Conservation (phyloP, 305 asterid genomes). For the Fraxinus baroniana region DNA sequence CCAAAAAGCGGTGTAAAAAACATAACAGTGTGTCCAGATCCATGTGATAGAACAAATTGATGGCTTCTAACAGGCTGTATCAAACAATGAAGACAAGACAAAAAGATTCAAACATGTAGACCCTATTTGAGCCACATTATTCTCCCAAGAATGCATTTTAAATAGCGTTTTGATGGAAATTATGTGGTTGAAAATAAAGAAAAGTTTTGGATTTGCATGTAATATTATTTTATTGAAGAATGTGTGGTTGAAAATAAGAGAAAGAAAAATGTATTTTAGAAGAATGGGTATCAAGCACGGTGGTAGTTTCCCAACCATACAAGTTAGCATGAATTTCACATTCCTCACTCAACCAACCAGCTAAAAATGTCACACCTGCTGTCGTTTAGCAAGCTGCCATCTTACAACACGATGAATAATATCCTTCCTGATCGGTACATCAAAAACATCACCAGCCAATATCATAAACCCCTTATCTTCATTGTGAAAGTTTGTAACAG, state of each 20-base stretch:
- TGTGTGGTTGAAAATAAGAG: too few species aligned
- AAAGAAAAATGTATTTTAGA: too few species aligned
- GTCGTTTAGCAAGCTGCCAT: constrained; percentile 97
- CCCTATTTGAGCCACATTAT: too few species aligned
- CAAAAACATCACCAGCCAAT: constrained; percentile 89
- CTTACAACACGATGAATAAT: constrained; percentile 92
- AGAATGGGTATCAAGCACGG: too few species aligned
- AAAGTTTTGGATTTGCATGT: too few species aligned
- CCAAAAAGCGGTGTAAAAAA: background rate
- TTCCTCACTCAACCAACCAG: constrained; percentile 15
- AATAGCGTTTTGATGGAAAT: too few species aligned
- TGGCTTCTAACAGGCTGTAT: constrained; percentile 4
- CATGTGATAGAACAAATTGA: background rate
- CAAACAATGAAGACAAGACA: background rate
- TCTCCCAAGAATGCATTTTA: too few species aligned
- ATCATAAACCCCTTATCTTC: constrained; percentile 86
- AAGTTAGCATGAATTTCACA: background rate
- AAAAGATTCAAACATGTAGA: background rate
- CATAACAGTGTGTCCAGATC: background rate
- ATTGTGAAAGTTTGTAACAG: constrained; percentile 68
- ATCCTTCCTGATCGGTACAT: constrained; percentile 87
- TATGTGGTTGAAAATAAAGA: too few species aligned
- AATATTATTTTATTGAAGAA: too few species aligned
- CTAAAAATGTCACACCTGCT: constrained; percentile 50
- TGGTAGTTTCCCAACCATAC: background rate